Conservation (phyloP, 2,329 filamentous ascomycete genomes). For the Fusarium multiceps region DNA sequence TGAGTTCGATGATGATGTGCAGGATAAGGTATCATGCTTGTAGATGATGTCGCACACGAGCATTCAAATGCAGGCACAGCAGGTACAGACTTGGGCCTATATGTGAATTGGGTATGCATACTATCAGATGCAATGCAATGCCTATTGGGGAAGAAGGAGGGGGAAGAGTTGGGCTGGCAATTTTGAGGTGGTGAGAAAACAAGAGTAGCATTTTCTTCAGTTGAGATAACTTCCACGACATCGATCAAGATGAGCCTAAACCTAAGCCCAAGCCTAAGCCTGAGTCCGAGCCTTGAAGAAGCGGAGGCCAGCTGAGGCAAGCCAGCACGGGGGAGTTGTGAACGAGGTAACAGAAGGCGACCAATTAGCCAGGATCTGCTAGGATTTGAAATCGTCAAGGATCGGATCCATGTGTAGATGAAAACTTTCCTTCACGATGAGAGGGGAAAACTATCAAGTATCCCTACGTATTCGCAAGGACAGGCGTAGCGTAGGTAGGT, state of each 20-base stretch:
- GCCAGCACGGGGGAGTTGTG: constrained; percentile 4
- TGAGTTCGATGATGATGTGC: constrained; percentile 38
- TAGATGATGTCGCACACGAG: constrained; percentile 37
- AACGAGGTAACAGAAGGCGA: neutral
- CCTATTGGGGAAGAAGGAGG: neutral
- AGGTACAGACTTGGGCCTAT: constrained; percentile 19
- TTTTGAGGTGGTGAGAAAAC: constrained; percentile 23
- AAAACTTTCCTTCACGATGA: constrained; percentile 1
- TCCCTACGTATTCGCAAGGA: neutral
- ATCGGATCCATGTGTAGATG: constrained; percentile 6
- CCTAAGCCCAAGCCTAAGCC: neutral
- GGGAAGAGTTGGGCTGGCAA: neutral
- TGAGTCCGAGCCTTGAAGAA: neutral
- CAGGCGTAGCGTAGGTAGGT: neutral
- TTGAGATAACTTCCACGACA: constrained; percentile 25
- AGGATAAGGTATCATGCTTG: constrained; percentile 40
- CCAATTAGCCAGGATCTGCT: neutral
- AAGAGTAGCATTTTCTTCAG: constrained; percentile 11
- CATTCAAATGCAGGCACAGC: constrained; percentile 34
- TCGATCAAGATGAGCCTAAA: neutral
- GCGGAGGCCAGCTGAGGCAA: constrained; percentile 25
- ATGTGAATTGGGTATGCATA: constrained; percentile 7
- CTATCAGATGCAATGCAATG: neutral
- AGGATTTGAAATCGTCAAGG: constrained; percentile 1
- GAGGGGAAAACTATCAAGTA: neutral